Base-by-base conservation (phyloP, 305 asterid genomes). In the Solanum hybrid region DNA sequence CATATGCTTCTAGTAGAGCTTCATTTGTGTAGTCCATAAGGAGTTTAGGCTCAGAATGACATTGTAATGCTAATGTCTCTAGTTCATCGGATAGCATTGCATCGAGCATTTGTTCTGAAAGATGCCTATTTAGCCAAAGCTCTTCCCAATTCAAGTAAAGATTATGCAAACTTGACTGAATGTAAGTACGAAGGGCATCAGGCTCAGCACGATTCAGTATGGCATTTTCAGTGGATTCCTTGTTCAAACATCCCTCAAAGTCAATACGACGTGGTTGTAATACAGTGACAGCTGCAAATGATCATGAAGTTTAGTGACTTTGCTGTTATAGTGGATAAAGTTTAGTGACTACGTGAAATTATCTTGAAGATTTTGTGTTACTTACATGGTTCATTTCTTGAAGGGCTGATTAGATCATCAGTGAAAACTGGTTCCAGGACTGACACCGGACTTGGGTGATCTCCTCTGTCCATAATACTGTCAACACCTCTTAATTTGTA, bases 381-480 rank as follows among this genome's bases (percentile, higher is more conserved):
- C 87, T 80, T 91, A 95, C 99, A 95, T 72, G 92, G 89, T 87
- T 92, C 93, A 89, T 82, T 89, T 20, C 93, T 90, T 51, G 93
- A 93, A 72, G 98, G 98, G 87, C 96, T 94, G 91, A 89, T 89
- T 72, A 89, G 75, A 65, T 94, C 95, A 73, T 95, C 98, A 45
- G 88, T 41, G 91, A 92, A 95, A 91, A 93, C 93, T 51, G 96
- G 95, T 83, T 95, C 98, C 4, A 97, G 95, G n/a, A 97, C 99
- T 79, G 99, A 97, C 87, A 95, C 95, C 13, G 99, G 99, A 93
- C 98, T 97, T 81, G 89, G 95, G 91, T 94, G 95, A 88, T 95
- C 98, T 91, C 93, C 97, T 92, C 93, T 95, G 90, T 91, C 90
- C 89, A 94, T 95, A 86, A 89, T 81, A 89, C 84, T 88, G 73